phyloP scores from a whole-genome alignment of 148 eudicot genomes.

The Cornus suecica region DNA sequence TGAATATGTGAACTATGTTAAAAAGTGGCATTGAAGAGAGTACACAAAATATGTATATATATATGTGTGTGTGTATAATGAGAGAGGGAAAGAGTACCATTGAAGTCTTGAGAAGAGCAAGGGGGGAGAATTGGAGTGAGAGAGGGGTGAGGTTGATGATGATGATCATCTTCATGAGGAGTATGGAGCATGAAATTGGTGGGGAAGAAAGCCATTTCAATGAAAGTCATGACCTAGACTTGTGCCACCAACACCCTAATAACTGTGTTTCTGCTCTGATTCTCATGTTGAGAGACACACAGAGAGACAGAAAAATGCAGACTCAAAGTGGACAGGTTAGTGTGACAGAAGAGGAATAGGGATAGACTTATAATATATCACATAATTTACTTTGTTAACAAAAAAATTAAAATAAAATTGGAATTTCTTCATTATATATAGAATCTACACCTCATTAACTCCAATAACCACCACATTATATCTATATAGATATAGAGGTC shows the following conservation, averaged over 20 bases:
- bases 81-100: slow-evolving; percentile 43
- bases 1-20: too few relatives aligned
- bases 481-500: neutral
- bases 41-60: too few relatives aligned
- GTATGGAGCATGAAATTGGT: slow-evolving; percentile 82
- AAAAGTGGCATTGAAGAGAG: too few relatives aligned
- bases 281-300: slow-evolving; percentile 15
- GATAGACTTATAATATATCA: slow-evolving; percentile 21
- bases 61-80: neutral
- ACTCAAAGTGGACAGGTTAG: slow-evolving; percentile 6
- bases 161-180: slow-evolving; percentile 50
- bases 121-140: slow-evolving; percentile 53
- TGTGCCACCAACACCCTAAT: slow-evolving; percentile 15
- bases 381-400: slow-evolving; percentile 4
- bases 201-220: slow-evolving; percentile 81
- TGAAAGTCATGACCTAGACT: slow-evolving; percentile 48
- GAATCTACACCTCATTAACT: slow-evolving; percentile 53
- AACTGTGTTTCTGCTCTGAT: slow-evolving; percentile 8
- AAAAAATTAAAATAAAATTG: neutral
- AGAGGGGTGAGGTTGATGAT: slow-evolving; percentile 48
- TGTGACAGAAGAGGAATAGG: slow-evolving; percentile 12
- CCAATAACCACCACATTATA: neutral
- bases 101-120: slow-evolving; percentile 73
- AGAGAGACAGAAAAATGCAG: neutral
- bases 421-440: slow-evolving; percentile 12